phyloP scores from a whole-genome alignment of 176 grass and related monocot genomes.

The Avena sativa region DNA sequence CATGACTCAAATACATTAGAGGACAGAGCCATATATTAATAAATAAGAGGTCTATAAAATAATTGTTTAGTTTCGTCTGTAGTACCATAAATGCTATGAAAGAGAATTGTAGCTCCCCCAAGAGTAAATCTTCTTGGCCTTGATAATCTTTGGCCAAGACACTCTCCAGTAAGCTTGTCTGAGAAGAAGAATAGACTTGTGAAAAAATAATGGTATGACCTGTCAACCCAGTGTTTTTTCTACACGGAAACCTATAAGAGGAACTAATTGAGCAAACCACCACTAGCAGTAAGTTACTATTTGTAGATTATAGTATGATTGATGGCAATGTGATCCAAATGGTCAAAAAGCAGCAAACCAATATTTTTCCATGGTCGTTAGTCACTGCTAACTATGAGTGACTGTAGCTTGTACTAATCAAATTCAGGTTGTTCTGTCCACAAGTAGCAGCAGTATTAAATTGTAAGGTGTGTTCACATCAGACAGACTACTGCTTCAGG shows the following conservation, averaged over 20 bases:
- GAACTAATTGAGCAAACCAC: not conserved
- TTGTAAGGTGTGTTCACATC: not conserved
- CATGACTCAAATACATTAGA: not conserved
- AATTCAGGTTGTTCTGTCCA: not conserved
- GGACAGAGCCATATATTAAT: not conserved
- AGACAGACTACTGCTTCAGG: not conserved
- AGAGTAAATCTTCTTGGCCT: constrained; percentile 72
- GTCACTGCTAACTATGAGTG: not conserved
- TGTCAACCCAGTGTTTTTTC: not conserved
- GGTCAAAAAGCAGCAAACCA: not conserved
- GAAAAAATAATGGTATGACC: not conserved
- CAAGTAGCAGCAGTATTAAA: not conserved
- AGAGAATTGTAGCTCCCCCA: constrained; percentile 85
- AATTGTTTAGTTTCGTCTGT: not conserved
- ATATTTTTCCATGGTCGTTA: not conserved
- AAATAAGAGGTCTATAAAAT: not conserved
- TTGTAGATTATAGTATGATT: constrained; percentile 19
- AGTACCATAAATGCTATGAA: constrained; percentile 48
- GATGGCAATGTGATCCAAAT: not conserved
- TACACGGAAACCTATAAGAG: too few relatives aligned
- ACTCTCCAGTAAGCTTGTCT: constrained; percentile 29
- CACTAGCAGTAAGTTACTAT: not conserved
- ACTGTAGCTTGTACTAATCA: not conserved
- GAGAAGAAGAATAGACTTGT: constrained; percentile 41
- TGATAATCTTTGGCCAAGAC: constrained; percentile 67